Evolutionary conservation across 495 filamentous ascomycete species (phyloP), one percentile per base, ranked within the genome.

Genomic region (Neurospora sp.): DNA sequence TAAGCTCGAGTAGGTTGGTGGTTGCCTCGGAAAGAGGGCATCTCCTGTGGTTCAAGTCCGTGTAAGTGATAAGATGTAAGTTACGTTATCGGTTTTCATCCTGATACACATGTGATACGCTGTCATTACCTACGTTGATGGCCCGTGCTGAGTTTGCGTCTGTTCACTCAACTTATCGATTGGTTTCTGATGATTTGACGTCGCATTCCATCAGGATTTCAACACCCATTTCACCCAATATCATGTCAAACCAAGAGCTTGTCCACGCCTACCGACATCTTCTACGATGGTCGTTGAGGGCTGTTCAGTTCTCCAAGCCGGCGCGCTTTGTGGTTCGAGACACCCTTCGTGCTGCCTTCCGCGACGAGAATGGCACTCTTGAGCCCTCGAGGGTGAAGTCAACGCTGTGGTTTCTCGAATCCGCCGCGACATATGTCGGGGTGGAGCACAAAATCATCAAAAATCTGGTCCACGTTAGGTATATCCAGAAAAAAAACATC

Each of bases 361-460:
- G 93, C 46, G 86, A 86, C 39, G 82, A 83, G 48, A 74, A 80
- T 6, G 81, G 83, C 69, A 82, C 86, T 12, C 92, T 92, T 75
- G 84, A 93, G 76, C 77, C 82, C 48, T 80, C 84, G 37, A 88
- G 85, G 72, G 89, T 97, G 42, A 79, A 83, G 70, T 92, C 93
- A 71, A 99, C 96, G 0, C 73, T 96, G 20, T 84, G 86, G 72
- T 98, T 99, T 78, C 84, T 98, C 7, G 83, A 89, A 42, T 86
- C 87, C 38, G 96, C 96, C 8, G 85, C 90, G 10, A 80, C 84
- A 62, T 80, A 86, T 73, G 86, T 82, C 35, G 93, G 94, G 0
- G 73, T 95, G 23, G 96, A 98, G 84, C 93, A 97, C 79, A 85
- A 82, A 72, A 90, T 99, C 70, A 71, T 97, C 70, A 93, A 90